These are phyloP conservation scores for Gloeostereum incarnatum DNA, from an alignment of 768 basidiomycete species.

Conservation along the genomic window DNA sequence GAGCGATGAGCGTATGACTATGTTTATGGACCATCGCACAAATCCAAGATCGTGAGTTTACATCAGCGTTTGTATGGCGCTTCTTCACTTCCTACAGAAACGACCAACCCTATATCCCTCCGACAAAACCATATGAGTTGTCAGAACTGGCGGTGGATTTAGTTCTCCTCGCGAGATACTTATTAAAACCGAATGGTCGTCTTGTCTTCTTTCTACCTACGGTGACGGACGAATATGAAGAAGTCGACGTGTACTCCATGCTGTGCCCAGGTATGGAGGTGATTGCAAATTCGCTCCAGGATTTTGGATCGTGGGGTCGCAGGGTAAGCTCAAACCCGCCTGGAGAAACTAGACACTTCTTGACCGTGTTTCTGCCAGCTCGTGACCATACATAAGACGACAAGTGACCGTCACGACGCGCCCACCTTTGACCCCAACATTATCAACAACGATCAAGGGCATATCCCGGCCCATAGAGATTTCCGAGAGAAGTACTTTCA, in stretches of 20 bases:
- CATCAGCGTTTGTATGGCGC: neutral
- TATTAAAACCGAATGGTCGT: slow-evolving; percentile 78
- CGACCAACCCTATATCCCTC: slow-evolving; percentile 75
- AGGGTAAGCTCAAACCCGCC: slow-evolving; percentile 42
- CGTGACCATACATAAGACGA: slow-evolving; percentile 80
- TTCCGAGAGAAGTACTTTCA: slow-evolving; percentile 87
- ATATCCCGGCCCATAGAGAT: slow-evolving; percentile 78
- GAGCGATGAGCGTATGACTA: slow-evolving; percentile 23
- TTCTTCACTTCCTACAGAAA: slow-evolving; percentile 21
- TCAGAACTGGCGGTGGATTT: slow-evolving; percentile 77
- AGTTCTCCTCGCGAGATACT: slow-evolving; percentile 69
- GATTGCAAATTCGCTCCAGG: slow-evolving; percentile 82
- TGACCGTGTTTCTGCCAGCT: slow-evolving; percentile 38
- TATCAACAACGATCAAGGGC: slow-evolving; percentile 14
- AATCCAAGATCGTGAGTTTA: slow-evolving; percentile 34
- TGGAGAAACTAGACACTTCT: neutral
- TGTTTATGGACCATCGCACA: slow-evolving; percentile 26
- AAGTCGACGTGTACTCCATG: slow-evolving; percentile 72
- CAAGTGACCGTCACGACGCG: slow-evolving; percentile 30
- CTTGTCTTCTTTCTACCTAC: slow-evolving; percentile 96
- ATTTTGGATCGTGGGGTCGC: slow-evolving; percentile 93
- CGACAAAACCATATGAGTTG: slow-evolving; percentile 88
- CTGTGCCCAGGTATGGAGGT: slow-evolving; percentile 85
- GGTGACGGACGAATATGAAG: slow-evolving; percentile 84
- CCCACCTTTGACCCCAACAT: slow-evolving; percentile 42